Percentiles rank a stretch among this genome's conserved stretches.
Evolutionary conservation across 108 stramenopile species (phyloP).

Genomic region (Pseudonitzschia delicatissima): DNA sequence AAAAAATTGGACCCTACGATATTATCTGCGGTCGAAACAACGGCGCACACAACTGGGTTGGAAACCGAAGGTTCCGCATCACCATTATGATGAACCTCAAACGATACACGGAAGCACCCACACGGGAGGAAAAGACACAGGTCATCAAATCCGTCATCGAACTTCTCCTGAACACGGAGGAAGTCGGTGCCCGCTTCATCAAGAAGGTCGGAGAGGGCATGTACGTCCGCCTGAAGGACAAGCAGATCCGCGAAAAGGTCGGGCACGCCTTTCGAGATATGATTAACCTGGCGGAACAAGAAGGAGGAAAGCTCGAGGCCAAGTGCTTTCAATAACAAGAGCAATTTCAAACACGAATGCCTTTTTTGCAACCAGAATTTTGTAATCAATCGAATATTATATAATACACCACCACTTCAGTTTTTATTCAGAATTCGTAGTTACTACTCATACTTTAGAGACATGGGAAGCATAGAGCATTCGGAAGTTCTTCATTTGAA

Average conservation of each 20-base stretch:
- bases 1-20: constrained; percentile 31
- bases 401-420: too few species aligned
- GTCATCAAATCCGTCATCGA: constrained; percentile 25
- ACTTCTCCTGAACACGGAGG: not conserved
- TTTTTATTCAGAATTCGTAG: too few species aligned
- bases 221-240: constrained; percentile 16
- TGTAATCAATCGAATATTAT: too few species aligned
- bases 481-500: too few species aligned
- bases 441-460: too few species aligned
- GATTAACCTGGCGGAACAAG: not conserved
- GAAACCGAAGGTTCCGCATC: constrained; percentile 39
- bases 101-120: constrained; percentile 20
- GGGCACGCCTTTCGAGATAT: constrained; percentile 35
- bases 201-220: constrained; percentile 12
- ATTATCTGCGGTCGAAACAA: constrained; percentile 32
- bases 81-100: constrained; percentile 24
- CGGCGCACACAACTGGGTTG: constrained; percentile 29
- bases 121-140: constrained; percentile 16
- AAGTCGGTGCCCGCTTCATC: constrained; percentile 31
- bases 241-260: constrained; percentile 29
- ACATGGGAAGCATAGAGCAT: too few species aligned
- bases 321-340: not conserved
- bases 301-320: not conserved
- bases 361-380: too few species aligned
- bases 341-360: not conserved